Conservation (phyloP, 2,329 filamentous ascomycete genomes). For the Hymenoscyphus infarciens region DNA sequence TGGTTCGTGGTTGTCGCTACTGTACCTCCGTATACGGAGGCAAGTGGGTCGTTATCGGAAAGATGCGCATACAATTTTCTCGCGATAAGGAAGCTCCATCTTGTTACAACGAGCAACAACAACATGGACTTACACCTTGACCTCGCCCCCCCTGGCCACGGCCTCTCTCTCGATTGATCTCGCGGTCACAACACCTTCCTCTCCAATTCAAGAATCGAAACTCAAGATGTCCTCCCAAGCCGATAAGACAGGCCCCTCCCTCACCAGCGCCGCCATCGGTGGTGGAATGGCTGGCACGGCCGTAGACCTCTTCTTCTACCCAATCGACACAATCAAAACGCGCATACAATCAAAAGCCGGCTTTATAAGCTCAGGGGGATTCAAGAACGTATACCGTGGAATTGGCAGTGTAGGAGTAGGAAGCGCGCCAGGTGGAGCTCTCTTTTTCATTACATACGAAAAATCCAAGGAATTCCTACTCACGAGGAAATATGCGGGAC, state of each 20-base stretch:
- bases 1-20: background rate
- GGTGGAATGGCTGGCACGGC: conserved; percentile 91
- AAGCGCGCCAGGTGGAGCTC: conserved; percentile 86
- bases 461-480: conserved; percentile 58
- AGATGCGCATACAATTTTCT: background rate
- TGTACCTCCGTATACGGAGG: background rate
- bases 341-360: conserved; percentile 80
- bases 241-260: conserved; percentile 38
- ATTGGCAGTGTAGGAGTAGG: conserved; percentile 86
- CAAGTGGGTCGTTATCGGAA: background rate
- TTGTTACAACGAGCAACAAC: conserved; percentile 7
- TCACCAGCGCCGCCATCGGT: conserved; percentile 65
- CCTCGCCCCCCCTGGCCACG: conserved; percentile 24
- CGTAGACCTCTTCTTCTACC: conserved; percentile 94
- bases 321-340: conserved; percentile 98
- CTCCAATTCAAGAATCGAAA: conserved; percentile 15
- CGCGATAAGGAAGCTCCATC: conserved; percentile 7
- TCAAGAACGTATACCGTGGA: conserved; percentile 88
- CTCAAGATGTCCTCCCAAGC: conserved; percentile 24
- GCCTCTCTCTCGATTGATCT: conserved; percentile 16
- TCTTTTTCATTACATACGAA: conserved; percentile 97
- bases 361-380: conserved; percentile 81
- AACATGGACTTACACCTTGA: conserved; percentile 20
- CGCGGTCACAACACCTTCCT: background rate
- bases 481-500: conserved; percentile 27